Conservation (phyloP, 2,329 filamentous ascomycete species). For the Pyrenochaeta sp. region DNA sequence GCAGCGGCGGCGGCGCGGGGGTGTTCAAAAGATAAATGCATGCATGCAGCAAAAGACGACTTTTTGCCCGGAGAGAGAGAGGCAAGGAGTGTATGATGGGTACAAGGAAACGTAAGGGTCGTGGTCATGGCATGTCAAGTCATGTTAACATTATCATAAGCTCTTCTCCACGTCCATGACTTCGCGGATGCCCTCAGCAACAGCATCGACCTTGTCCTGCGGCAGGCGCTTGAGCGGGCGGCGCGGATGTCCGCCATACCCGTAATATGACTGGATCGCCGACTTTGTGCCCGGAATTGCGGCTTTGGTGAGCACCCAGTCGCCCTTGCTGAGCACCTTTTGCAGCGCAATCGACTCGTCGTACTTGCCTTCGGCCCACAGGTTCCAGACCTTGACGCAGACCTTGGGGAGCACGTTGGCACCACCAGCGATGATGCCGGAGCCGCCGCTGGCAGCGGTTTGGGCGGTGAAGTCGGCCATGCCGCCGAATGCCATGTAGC, state of each 20-base stretch:
- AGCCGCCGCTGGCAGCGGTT: slow-evolving; percentile 78
- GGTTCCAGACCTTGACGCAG: slow-evolving; percentile 79
- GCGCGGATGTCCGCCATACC: slow-evolving; percentile 80
- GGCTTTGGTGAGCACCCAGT: slow-evolving; percentile 84
- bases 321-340: slow-evolving; percentile 76
- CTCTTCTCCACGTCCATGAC: slow-evolving; percentile 70
- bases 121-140: no score
- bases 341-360: slow-evolving; percentile 79
- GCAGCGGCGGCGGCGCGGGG: no score
- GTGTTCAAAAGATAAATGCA: no score
- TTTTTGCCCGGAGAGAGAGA: no score
- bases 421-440: slow-evolving; percentile 83
- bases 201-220: slow-evolving; percentile 59
- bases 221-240: slow-evolving; percentile 73
- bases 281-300: slow-evolving; percentile 88
- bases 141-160: slow-evolving; percentile 43
- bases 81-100: slow-evolving; percentile 6
- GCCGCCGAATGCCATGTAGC: slow-evolving; percentile 85
- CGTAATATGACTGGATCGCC: slow-evolving; percentile 80
- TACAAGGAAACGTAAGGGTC: slow-evolving; percentile 1
- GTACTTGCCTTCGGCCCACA: slow-evolving; percentile 75
- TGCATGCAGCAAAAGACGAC: no score
- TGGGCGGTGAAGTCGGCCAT: slow-evolving; percentile 89
- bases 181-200: slow-evolving; percentile 58
- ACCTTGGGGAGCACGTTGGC: slow-evolving; percentile 87